These are phyloP conservation scores for Yamadazyma kanchanaburiensis DNA, from an alignment of 1,139 yeast genomes.

Conservation along the genomic window DNA sequence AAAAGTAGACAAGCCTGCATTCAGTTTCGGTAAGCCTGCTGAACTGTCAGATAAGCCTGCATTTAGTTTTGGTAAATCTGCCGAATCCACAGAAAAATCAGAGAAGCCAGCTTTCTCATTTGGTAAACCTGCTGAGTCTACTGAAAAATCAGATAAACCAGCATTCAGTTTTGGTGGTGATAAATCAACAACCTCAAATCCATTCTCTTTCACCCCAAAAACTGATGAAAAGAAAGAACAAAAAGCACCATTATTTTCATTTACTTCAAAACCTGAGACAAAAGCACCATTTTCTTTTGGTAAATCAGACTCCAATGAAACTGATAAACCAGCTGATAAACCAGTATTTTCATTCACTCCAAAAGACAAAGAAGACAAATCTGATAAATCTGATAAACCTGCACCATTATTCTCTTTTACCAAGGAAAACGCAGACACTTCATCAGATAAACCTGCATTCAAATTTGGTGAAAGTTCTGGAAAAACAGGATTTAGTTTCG, in stretches of 20 bases:
- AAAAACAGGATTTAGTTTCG: slow-evolving; percentile 17
- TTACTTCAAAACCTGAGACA: slow-evolving; percentile 9
- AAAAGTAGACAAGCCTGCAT: slow-evolving; percentile 12
- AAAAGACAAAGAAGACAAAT: slow-evolving; percentile 9
- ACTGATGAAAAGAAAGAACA: slow-evolving; percentile 4
- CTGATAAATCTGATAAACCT: slow-evolving; percentile 10
- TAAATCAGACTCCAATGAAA: slow-evolving; percentile 1
- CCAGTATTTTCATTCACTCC: slow-evolving; percentile 27
- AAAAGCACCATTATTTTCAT: slow-evolving; percentile 30
- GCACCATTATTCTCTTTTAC: slow-evolving; percentile 14
- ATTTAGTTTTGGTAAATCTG: slow-evolving; percentile 12
- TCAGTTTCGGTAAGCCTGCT: slow-evolving; percentile 20
- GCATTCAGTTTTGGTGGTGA: slow-evolving; percentile 21
- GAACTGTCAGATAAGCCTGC: slow-evolving; percentile 13
- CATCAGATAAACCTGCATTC: slow-evolving; percentile 21
- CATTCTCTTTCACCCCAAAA: slow-evolving; percentile 16
- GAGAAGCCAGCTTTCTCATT: slow-evolving; percentile 16
- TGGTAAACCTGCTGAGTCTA: slow-evolving; percentile 15
- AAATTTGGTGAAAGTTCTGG: slow-evolving; percentile 15
- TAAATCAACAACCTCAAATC: slow-evolving; percentile 7
- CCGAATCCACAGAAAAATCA: slow-evolving; percentile 6
- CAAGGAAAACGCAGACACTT: background rate
- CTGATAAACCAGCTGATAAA: slow-evolving; percentile 6
- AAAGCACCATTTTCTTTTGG: slow-evolving; percentile 14
- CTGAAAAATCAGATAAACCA: slow-evolving; percentile 16